Percentiles rank a stretch among this genome's conserved stretches.
phyloP scores from a whole-genome alignment of 192 early-diverging fungal genomes.

The Linnemannia elongata region DNA sequence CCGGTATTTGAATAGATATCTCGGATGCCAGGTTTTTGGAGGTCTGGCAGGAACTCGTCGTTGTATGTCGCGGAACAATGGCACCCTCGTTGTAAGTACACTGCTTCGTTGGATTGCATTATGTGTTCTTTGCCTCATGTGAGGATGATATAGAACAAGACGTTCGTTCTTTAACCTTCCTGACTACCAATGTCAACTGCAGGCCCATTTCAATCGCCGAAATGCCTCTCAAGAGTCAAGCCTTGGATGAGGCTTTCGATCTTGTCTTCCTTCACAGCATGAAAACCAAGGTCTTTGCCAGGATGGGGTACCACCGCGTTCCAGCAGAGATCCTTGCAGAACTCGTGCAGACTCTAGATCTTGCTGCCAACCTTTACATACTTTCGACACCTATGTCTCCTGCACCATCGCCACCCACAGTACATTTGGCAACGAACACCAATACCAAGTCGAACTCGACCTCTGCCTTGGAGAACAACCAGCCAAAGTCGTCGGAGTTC shows the following conservation, averaged over 20 bases:
- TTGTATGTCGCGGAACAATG: constrained; percentile 47
- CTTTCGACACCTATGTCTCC: constrained; percentile 59
- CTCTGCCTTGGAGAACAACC: not conserved
- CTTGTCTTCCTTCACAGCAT: constrained; percentile 74
- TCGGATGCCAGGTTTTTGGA: constrained; percentile 39
- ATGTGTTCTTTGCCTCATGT: not conserved
- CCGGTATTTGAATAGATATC: constrained; percentile 15
- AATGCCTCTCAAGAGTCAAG: constrained; percentile 71
- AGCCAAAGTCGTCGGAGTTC: not conserved
- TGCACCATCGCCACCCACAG: constrained; percentile 35
- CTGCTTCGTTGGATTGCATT: not conserved
- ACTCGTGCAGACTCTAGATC: constrained; percentile 69
- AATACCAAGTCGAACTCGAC: not conserved
- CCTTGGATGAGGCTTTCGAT: constrained; percentile 81
- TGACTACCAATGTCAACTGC: not conserved
- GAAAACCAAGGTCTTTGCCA: constrained; percentile 74
- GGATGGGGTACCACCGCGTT: constrained; percentile 76
- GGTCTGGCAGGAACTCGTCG: constrained; percentile 51
- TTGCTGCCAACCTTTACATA: constrained; percentile 58
- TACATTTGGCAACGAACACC: not conserved
- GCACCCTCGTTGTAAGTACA: constrained; percentile 45
- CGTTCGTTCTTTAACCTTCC: not conserved
- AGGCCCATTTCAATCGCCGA: constrained; percentile 42
- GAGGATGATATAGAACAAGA: not conserved
- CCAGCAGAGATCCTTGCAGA: constrained; percentile 67